Evolutionary conservation across 2,329 filamentous ascomycete genomes (phyloP), one percentile per base, ranked within the genome.

Genomic region (Phaeosphaeria sp.): DNA sequence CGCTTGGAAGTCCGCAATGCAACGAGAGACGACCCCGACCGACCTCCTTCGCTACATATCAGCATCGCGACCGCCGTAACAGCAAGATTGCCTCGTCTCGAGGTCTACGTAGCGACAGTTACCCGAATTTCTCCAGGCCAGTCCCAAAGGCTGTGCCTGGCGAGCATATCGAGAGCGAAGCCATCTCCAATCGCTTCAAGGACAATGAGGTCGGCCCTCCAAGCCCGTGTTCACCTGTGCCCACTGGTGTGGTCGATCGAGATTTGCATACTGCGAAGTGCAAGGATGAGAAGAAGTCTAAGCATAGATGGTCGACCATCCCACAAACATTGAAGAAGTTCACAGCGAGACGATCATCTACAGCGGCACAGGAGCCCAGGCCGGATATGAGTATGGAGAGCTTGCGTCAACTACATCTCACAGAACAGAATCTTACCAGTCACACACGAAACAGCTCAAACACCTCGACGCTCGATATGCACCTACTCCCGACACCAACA

Each of bases 81-180:
- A 65, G 56, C 27, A 73, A 68, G 55, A 72, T 74, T 45, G 71
- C 71, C 2, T 74, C 71, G 3, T 74, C 71, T 6, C 57, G 70
- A 52, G 68, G 69, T 2, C 53, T 69, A 13, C 60, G 67, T 44
- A 59, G 66, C 6, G 69, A 69, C 49, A 71, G 61, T 53, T 67
- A 66, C 22, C 65, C 68, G 9, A 71, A 69, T 48, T 66, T 63
- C 36, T 68, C 70, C 2, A 63, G 66, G 0, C 69, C 67, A 15
- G 53, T 56, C 8, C 59, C 63, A n/a, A 69, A 60, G 39, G 57
- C 61, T 15, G 40, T 70, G 6, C 61, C 64, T 8, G 68, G 66
- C 15, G 66, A 72, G 51, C 51, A 66, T 9, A 68, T 69, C 42
- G 67, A 74, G 49, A 60, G 64, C 25, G 63, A 70, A 22, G 49